A percentile compares a stretch with the other conserved stretches of the same genome.
phyloP scores from a whole-genome alignment of 2,329 filamentous ascomycete genomes.

The Sordariomycetes sp. region DNA sequence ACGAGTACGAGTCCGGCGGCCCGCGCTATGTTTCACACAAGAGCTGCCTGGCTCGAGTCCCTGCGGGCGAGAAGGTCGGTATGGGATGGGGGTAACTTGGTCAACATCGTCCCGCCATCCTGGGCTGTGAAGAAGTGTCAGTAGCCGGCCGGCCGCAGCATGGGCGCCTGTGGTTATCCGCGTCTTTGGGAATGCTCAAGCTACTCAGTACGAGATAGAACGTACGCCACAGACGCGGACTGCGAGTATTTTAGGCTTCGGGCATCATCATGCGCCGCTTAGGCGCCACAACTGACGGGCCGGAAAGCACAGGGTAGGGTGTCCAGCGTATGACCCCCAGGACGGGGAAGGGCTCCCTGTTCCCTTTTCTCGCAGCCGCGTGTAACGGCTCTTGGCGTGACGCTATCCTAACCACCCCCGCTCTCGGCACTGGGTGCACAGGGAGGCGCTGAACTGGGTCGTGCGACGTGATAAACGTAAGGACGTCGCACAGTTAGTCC shows the following conservation, averaged over 20 bases:
- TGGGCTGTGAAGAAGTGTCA: not conserved
- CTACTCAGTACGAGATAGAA: not conserved
- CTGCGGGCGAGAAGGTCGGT: not conserved
- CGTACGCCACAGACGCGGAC: not conserved
- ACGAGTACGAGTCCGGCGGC: not conserved
- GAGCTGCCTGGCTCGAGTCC: not conserved
- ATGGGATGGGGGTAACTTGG: not conserved
- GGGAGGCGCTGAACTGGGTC: not conserved
- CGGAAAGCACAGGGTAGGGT: not conserved
- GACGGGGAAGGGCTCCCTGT: not conserved
- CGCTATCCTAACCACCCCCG: not conserved
- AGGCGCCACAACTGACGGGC: not conserved
- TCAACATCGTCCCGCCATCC: not conserved
- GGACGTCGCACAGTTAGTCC: not conserved
- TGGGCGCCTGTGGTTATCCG: not conserved
- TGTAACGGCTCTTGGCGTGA: not conserved
- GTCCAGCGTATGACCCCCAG: not conserved
- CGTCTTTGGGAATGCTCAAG: not conserved
- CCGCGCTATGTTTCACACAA: not conserved
- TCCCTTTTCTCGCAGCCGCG: not conserved
- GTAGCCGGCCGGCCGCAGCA: not conserved
- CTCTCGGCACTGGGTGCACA: not conserved
- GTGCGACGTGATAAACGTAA: not conserved
- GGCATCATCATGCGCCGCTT: not conserved
- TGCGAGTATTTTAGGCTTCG: not conserved